phyloP scores from a whole-genome alignment of 2,329 filamentous ascomycete species.

The Fusarium coffeatum region DNA sequence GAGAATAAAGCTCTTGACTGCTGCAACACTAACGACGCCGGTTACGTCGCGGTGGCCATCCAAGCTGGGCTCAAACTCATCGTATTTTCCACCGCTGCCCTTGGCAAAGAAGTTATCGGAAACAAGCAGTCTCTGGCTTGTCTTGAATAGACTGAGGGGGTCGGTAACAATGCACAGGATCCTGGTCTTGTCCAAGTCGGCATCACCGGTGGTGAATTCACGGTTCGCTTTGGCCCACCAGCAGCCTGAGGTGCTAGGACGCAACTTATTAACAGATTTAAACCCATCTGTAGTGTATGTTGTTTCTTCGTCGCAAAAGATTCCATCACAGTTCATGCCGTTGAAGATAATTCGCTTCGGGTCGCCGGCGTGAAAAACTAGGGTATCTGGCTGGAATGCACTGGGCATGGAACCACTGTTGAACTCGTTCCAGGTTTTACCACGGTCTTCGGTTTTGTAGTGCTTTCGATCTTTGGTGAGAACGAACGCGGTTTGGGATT shows the following conservation, averaged over 20 bases:
- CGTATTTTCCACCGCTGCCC: conserved; percentile 56
- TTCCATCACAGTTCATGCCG: conserved; percentile 73
- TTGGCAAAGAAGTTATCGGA: conserved; percentile 85
- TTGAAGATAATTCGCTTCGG: conserved; percentile 88
- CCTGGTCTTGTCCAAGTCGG: conserved; percentile 74
- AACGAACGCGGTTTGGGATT: conserved; percentile 82
- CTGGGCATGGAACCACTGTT: conserved; percentile 69
- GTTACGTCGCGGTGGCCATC: conserved; percentile 78
- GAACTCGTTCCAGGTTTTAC: conserved; percentile 84
- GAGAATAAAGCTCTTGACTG: conserved; percentile 87
- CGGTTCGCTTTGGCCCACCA: conserved; percentile 86
- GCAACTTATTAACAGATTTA: conserved; percentile 72
- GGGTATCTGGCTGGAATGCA: conserved; percentile 60
- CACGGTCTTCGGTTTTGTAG: conserved; percentile 85
- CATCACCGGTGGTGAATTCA: conserved; percentile 76
- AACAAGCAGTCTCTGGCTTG: conserved; percentile 81
- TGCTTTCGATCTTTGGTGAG: conserved; percentile 76
- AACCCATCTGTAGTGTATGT: conserved; percentile 91
- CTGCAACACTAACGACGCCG: conserved; percentile 83
- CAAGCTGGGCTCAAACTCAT: conserved; percentile 81
- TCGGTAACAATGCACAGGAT: conserved; percentile 85
- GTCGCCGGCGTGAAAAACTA: conserved; percentile 87
- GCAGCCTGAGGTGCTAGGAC: conserved; percentile 78
- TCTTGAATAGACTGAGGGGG: conserved; percentile 74
- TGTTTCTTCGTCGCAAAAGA: conserved; percentile 71